Percentiles rank a stretch among this genome's conserved stretches.
Conservation (phyloP, 1,139 yeast species). For the Yamadazyma epiphylla region DNA sequence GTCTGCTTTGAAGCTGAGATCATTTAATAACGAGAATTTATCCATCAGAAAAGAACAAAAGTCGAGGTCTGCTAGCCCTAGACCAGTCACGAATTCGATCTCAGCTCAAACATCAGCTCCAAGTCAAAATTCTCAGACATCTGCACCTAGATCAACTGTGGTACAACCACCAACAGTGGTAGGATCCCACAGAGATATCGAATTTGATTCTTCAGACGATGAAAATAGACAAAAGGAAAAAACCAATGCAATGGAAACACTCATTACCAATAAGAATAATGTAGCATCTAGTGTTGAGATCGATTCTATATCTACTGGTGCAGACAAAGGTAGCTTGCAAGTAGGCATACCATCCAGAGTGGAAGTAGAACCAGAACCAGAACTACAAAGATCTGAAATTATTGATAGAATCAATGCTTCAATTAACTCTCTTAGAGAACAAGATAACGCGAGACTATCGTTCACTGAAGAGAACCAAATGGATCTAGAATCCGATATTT, state of each 20-base stretch:
- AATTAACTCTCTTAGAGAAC: conserved; percentile 12
- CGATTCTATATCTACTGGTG: conserved; percentile 12
- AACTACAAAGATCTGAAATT: conserved; percentile 11
- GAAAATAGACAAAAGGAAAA: conserved; percentile 6
- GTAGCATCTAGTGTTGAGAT: conserved; percentile 14
- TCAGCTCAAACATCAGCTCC: background rate
- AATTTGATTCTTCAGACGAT: conserved; percentile 18
- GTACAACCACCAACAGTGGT: background rate
- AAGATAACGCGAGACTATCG: conserved; percentile 1
- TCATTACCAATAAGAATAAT: conserved; percentile 2
- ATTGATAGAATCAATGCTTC: conserved; percentile 17
- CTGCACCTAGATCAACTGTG: too few relatives aligned
- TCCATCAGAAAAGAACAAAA: too few relatives aligned
- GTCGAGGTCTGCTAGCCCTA: background rate
- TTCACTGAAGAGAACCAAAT: conserved; percentile 8
- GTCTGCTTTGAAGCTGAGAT: background rate
- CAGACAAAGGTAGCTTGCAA: conserved; percentile 13
- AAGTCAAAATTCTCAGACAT: too few relatives aligned
- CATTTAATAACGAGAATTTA: background rate
- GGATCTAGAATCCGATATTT: conserved; percentile 12
- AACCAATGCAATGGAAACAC: too few relatives aligned
- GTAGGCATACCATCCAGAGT: conserved; percentile 13
- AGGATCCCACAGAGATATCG: conserved; percentile 10
- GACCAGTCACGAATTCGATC: background rate
- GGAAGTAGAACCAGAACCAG: conserved; percentile 10